Percentiles rank a stretch among this genome's conserved stretches.
Evolutionary conservation across 257 asterid species (phyloP).

Genomic region (Oldenlandia corymbosa): DNA sequence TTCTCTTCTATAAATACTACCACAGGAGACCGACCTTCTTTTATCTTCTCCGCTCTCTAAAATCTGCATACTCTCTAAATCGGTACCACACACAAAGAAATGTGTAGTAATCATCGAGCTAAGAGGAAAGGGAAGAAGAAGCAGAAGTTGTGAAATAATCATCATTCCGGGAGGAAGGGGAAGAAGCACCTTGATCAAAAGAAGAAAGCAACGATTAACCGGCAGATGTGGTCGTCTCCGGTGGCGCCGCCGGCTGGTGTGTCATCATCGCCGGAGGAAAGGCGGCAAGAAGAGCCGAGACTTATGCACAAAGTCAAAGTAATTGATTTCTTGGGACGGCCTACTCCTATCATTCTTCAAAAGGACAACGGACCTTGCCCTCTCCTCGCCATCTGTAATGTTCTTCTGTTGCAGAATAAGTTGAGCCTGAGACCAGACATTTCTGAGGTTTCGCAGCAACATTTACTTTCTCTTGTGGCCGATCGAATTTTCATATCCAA

Average conservation of each 20-base stretch:
- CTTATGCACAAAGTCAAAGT: conserved; percentile 63
- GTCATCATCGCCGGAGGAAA: conserved; percentile 21
- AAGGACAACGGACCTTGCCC: conserved; percentile 99
- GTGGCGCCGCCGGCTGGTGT: conserved; percentile 18
- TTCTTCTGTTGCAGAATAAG: conserved; percentile 68
- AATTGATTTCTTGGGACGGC: conserved; percentile 76
- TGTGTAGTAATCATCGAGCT: too few species aligned
- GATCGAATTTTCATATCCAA: conserved; percentile 81
- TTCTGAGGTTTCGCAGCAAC: conserved; percentile 88
- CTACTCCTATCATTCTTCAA: conserved; percentile 76
- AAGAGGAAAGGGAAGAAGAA: too few species aligned
- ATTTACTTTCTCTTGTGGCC: conserved; percentile 80
- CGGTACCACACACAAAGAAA: too few species aligned
- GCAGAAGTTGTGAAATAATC: too few species aligned
- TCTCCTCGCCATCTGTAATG: conserved; percentile 95
- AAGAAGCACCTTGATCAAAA: too few species aligned
- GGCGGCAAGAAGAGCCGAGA: conserved; percentile 39
- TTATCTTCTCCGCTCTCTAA: too few species aligned
- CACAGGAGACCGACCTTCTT: too few species aligned
- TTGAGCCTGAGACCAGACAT: conserved; percentile 78
- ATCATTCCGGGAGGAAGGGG: too few species aligned
- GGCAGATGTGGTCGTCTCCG: conserved; percentile 21
- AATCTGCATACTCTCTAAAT: too few species aligned
- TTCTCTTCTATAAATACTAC: too few species aligned
- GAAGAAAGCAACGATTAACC: too few species aligned